These are phyloP conservation scores for Pisolithus sp. DNA, from an alignment of 768 basidiomycete species.

Conservation along the genomic window DNA sequence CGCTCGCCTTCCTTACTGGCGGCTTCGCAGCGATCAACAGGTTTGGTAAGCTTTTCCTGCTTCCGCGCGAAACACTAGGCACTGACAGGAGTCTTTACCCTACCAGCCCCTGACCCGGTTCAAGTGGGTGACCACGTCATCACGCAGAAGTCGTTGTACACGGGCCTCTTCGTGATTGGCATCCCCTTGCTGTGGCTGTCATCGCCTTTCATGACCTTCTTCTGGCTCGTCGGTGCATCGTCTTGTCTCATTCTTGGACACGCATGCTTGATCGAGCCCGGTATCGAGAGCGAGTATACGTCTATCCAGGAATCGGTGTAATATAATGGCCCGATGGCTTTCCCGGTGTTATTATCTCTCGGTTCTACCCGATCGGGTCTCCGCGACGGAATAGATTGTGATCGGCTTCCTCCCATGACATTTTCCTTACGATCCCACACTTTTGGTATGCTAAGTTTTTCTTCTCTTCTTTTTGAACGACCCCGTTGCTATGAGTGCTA, in stretches of 20 bases:
- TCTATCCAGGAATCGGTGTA: conserved; percentile 65
- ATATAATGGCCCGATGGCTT: conserved; percentile 2
- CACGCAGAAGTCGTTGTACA: conserved; percentile 88
- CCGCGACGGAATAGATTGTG: not conserved
- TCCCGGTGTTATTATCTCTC: not conserved
- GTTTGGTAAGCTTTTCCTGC: conserved; percentile 54
- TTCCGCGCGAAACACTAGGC: not conserved
- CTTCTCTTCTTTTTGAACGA: not conserved
- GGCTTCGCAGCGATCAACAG: conserved; percentile 87
- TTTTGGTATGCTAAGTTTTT: not conserved
- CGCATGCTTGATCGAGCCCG: conserved; percentile 86
- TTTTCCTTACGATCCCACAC: not conserved
- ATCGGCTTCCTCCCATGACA: not conserved
- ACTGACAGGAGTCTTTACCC: not conserved
- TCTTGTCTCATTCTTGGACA: conserved; percentile 80
- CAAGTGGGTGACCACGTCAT: conserved; percentile 76
- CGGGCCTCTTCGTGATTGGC: conserved; percentile 83
- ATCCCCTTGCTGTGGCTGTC: conserved; percentile 80
- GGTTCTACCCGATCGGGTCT: no score
- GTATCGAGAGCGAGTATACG: conserved; percentile 90
- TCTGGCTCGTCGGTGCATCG: conserved; percentile 92
- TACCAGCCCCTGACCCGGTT: conserved; percentile 72
- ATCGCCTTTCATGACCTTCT: conserved; percentile 75
- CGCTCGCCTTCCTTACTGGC: conserved; percentile 82
- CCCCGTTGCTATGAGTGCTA: not conserved